A percentile compares a stretch with the other conserved stretches of the same genome.
Conservation (phyloP, 495 filamentous ascomycete species). For the Annulohypoxylon moriforme region DNA sequence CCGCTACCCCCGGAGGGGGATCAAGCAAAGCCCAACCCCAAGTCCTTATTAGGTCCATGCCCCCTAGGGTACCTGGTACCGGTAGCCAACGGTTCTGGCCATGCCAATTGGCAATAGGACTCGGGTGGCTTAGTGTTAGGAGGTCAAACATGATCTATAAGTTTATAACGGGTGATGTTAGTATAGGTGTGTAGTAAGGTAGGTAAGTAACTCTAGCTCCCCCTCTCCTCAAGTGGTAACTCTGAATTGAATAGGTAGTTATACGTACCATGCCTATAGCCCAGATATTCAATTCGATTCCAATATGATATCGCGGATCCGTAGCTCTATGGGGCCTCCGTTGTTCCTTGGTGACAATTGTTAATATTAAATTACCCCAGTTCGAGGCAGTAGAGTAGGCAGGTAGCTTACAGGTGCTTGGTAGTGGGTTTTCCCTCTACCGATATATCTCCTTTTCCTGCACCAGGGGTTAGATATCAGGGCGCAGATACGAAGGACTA, state of each 20-base stretch:
- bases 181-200: not conserved
- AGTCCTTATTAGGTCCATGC: not conserved
- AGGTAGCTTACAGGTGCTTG: slow-evolving; percentile 17
- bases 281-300: slow-evolving; percentile 17
- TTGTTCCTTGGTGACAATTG: slow-evolving; percentile 24
- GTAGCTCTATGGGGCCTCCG: fast-evolving
- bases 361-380: not conserved
- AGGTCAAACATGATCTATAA: slow-evolving; percentile 29
- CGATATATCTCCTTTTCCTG: not conserved
- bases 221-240: too few species aligned
- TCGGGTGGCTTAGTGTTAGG: slow-evolving; percentile 3
- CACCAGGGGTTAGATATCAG: not conserved
- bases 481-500: not conserved
- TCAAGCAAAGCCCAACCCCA: not conserved
- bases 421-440: not conserved
- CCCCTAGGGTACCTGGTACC: not conserved
- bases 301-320: not conserved
- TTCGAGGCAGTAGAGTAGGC: not conserved
- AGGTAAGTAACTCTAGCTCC: too few species aligned
- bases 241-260: too few species aligned
- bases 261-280: slow-evolving; percentile 32
- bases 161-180: not conserved
- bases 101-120: not conserved
- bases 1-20: not conserved
- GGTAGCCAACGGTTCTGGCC: not conserved